Evolutionary conservation across 2,329 filamentous ascomycete species (phyloP), one percentile per base, ranked within the genome.

Genomic region (Fusarium sacchari): DNA sequence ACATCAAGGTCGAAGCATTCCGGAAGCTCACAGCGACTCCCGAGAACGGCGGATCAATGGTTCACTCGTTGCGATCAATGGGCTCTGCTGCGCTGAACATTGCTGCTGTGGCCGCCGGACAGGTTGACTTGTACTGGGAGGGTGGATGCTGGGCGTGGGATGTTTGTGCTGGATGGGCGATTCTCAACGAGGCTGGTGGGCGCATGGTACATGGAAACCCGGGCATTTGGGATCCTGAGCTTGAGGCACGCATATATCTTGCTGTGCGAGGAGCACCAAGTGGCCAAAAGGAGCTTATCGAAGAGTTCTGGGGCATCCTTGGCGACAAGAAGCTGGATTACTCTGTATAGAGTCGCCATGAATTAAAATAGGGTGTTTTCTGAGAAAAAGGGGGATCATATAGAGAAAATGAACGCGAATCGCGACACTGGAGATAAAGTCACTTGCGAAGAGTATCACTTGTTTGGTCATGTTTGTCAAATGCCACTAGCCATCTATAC

Each of bases 81-180:
- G 93, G 93, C 6, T 91, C 88, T 57, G 93, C 93, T 13, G 93
- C 93, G 44, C 83, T 96, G 76, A 95, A 95, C 80, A 81, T 95
- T 24, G 94, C 92, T 64, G 88, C 87, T 43, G 91, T 94, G 7
- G 93, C 93, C 6, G 88, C 89, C 15, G 93, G 93, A 1, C 87
- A 90, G 80, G 76, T 94, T 32, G 93, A 96, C 80, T 77, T 90
- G 28, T 96, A 94, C 80, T 96, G 93, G 93, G 93, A 96, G 83
- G 93, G 92, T 42, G 93, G 94, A 1, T 94, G 92, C 81, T 96
- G 93, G 89, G 92, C 93, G 4, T 96, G 93, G 93, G 93, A 96
- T 80, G 93, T 96, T 6, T 94, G 92, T 79, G 94, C 94, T 10
- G 93, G 91, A 0, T 95, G 93, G 93, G 90, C 91, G 65, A 91